Conservation (phyloP, 208 protist species). For the Herpetomonas samuelpessoai region DNA sequence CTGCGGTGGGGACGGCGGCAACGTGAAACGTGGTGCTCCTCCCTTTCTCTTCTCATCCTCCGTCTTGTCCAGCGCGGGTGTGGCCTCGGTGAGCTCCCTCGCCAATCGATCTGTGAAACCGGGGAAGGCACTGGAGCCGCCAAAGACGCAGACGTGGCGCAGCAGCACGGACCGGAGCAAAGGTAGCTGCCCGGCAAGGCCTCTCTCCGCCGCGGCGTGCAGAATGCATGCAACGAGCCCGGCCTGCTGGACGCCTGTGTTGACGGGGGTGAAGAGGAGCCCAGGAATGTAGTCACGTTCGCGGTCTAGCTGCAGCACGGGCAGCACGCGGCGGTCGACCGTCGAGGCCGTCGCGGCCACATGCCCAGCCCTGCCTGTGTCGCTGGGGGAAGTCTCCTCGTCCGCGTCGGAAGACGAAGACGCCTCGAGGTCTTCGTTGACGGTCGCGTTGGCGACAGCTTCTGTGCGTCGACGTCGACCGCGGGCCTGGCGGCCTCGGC, state of each 20-base stretch:
- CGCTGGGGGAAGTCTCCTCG: background rate
- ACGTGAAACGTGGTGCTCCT: too few relatives aligned
- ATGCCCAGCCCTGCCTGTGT: background rate
- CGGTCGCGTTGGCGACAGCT: background rate
- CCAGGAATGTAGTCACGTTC: conserved; percentile 77
- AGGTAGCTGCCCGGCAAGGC: conserved; percentile 31
- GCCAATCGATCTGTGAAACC: conserved; percentile 40
- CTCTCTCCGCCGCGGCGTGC: conserved; percentile 36
- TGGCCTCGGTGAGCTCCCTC: conserved; percentile 27
- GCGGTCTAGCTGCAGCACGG: conserved; percentile 45
- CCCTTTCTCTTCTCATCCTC: too few relatives aligned
- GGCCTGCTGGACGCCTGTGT: conserved; percentile 59
- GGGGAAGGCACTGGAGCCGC: conserved; percentile 38
- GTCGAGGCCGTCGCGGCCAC: background rate
- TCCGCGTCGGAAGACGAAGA: background rate
- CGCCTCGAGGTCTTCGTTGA: background rate
- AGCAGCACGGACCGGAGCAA: conserved; percentile 36
- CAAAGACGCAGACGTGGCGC: conserved; percentile 45
- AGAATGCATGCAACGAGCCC: conserved; percentile 49
- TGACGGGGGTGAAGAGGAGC: conserved; percentile 71
- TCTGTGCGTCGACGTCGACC: conserved; percentile 11
- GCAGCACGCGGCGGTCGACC: conserved; percentile 19
- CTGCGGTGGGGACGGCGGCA: too few relatives aligned
- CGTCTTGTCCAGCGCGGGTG: background rate
- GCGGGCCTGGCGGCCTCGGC: conserved; percentile 19